Conservation (phyloP, 1,284 basidiomycete genomes). For the Trichosporon sp. region DNA sequence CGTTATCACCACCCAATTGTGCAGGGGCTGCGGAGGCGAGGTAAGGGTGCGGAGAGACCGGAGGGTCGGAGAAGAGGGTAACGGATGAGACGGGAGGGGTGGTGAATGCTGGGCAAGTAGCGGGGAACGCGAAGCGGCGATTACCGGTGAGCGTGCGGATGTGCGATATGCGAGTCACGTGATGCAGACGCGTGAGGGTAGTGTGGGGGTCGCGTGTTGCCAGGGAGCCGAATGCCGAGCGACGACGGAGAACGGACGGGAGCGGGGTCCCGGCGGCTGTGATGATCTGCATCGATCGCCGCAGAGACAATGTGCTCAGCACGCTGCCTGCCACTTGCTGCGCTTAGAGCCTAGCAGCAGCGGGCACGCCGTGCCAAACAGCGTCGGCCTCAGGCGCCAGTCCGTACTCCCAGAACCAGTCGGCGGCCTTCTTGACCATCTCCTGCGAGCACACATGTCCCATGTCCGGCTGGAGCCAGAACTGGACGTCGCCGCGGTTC, state of each 20-base stretch:
- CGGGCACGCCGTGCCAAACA: not conserved
- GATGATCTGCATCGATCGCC: not conserved
- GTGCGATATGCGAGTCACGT: not conserved
- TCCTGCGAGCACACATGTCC: constrained; percentile 31
- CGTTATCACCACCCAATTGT: not conserved
- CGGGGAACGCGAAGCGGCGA: not conserved
- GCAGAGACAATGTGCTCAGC: not conserved
- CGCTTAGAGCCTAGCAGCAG: not conserved
- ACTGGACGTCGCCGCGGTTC: constrained; percentile 10
- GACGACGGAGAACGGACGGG: not conserved
- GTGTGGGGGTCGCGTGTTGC: not conserved
- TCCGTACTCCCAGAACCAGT: constrained; percentile 37
- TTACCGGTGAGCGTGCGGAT: not conserved
- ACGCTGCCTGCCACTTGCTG: not conserved
- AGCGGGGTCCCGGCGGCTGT: not conserved
- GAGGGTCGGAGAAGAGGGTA: not conserved
- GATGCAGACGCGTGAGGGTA: not conserved
- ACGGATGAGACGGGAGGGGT: not conserved
- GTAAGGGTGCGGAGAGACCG: not conserved
- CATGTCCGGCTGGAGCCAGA: constrained; percentile 13
- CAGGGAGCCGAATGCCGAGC: not conserved
- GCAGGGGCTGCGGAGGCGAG: not conserved
- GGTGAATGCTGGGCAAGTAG: not conserved
- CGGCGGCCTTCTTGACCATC: constrained; percentile 43
- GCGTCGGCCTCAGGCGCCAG: not conserved